Base-by-base conservation (phyloP, 371 early-diverging fungal genomes). In the Lichtheimia corymbifera region DNA sequence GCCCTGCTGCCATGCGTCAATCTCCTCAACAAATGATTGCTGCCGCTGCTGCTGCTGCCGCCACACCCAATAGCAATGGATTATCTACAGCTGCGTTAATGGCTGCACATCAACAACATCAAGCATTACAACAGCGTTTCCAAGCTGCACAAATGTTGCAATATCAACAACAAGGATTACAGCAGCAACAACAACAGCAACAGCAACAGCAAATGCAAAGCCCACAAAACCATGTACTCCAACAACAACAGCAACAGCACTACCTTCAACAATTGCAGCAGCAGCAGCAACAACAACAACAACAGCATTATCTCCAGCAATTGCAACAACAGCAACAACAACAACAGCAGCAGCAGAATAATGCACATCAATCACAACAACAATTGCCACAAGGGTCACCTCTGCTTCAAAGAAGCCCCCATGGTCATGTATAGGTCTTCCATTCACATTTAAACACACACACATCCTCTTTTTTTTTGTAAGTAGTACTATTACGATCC, bases 261-360 rank as follows among this genome's bases (percentile, higher is more conserved):
- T 62, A 63, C 24, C 47, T 18, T 5, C 51, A 61, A 20, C 22
- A 24, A 17, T 53, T 28, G 22, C 67, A 63, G 27, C 64, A 65
- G 41, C 58, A 61, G 24, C 52, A 56, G 20, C 66, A 66, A 20
- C 61, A 69, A 49, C 62, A 61, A 28, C 67, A 66, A 41, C 63
- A 65, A n/a, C 63, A 61, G 22, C 35, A 35, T 35, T 65, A 65
- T 30, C 62, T 53, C 30, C 41, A 40, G 40, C 61, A 56, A 20
- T 61, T 67, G 50, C 55, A 57, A 13, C 61, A 61, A 20, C 66
- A 63, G 12, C 64, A 66, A 49, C 66, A 66, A 40, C 65, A 65
- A 24, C 51, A 45, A 27, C 41, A 61, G 11, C 66, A 66, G 41
- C 47, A 42, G 30, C 66, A 66, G 22, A 47, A 20, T 2, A 47